These are phyloP conservation scores for Telfairia occidentalis DNA, from an alignment of 331 rosid genomes.

Conservation along the genomic window DNA sequence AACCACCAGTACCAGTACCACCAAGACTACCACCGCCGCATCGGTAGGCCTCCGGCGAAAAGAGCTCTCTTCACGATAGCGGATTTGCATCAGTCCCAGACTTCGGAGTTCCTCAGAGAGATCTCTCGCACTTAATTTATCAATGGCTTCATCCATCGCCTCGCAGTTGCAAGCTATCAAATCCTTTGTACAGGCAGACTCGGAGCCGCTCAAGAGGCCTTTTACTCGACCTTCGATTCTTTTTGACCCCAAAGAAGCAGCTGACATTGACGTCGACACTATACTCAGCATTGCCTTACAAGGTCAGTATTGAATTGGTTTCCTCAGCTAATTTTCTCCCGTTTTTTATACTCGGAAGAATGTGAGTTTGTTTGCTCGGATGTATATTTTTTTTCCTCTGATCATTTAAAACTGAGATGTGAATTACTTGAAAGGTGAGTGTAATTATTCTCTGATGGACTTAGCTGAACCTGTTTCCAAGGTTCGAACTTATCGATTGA, in stretches of 20 bases:
- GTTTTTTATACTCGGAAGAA: neutral
- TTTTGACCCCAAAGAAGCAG: conserved; percentile 71
- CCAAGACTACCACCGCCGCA: neutral
- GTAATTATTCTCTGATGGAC: neutral
- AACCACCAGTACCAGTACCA: no score
- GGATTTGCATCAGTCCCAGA: neutral
- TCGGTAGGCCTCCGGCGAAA: neutral
- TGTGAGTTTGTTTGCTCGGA: neutral
- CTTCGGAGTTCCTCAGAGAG: neutral
- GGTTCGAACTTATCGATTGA: neutral
- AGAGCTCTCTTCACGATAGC: neutral
- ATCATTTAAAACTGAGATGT: neutral
- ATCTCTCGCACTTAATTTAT: neutral
- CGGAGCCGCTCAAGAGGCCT: conserved; percentile 52
- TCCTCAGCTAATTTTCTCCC: neutral
- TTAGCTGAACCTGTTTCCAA: neutral
- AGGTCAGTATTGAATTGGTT: conserved; percentile 24
- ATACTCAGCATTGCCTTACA: conserved; percentile 36
- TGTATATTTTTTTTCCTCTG: neutral
- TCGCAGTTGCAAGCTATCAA: conserved; percentile 54
- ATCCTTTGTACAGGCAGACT: conserved; percentile 34
- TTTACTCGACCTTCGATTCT: conserved; percentile 74
- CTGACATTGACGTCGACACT: conserved; percentile 55
- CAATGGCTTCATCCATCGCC: conserved; percentile 61
- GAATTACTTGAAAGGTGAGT: neutral